A percentile compares a stretch with the other conserved stretches of the same genome.
Conservation (phyloP, 805 yeast genomes). For the Sungouiella thailandica region DNA sequence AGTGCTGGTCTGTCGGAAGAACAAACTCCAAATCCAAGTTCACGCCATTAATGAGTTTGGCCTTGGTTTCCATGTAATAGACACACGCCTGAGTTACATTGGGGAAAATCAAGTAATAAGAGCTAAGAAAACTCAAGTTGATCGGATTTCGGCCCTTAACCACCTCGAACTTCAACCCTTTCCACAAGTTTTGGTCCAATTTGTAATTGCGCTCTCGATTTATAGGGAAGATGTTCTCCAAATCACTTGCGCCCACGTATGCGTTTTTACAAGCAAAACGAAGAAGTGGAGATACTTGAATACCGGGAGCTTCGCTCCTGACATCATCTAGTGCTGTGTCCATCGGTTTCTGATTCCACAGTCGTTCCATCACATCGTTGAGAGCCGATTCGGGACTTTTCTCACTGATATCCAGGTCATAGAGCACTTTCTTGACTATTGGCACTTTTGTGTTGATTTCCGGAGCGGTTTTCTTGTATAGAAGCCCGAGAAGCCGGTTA, state of each 20-base stretch:
- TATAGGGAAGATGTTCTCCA: slow-evolving; percentile 33
- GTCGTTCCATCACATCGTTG: slow-evolving; percentile 25
- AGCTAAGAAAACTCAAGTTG: slow-evolving; percentile 40
- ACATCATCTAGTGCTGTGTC: slow-evolving; percentile 21
- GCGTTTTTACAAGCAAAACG: slow-evolving; percentile 35
- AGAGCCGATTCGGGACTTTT: slow-evolving; percentile 16
- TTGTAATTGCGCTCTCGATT: slow-evolving; percentile 25
- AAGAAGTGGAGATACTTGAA: slow-evolving; percentile 26
- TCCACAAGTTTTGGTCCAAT: slow-evolving; percentile 16
- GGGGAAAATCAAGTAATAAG: slow-evolving; percentile 51
- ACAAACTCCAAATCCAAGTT: slow-evolving; percentile 44
- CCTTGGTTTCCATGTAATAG: slow-evolving; percentile 46
- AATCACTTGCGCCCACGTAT: slow-evolving; percentile 34
- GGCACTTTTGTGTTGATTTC: slow-evolving; percentile 26
- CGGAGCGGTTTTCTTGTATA: slow-evolving; percentile 26
- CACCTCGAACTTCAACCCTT: slow-evolving; percentile 33
- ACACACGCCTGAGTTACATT: slow-evolving; percentile 44
- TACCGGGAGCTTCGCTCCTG: slow-evolving; percentile 6
- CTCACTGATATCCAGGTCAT: slow-evolving; percentile 14
- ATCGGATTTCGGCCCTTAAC: slow-evolving; percentile 47
- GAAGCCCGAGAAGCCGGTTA: slow-evolving; percentile 24
- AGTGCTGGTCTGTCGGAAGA: slow-evolving; percentile 18
- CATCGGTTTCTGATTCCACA: slow-evolving; percentile 28
- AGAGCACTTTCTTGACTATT: slow-evolving; percentile 22
- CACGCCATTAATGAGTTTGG: slow-evolving; percentile 48